phyloP scores from a whole-genome alignment of 345 rosid species.

The Pistacia atlantica region DNA sequence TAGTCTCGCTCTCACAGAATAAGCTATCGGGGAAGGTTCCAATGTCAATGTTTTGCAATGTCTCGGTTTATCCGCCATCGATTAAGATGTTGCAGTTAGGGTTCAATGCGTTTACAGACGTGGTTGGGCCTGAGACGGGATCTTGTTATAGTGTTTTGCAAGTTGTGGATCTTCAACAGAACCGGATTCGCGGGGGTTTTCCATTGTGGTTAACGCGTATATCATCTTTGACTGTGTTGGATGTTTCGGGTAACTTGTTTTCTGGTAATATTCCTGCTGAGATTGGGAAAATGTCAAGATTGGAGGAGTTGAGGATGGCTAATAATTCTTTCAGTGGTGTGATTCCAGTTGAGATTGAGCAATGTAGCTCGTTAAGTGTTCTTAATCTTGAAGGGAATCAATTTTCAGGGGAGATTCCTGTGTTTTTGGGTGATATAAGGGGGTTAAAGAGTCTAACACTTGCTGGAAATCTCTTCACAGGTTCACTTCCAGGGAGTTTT shows the following conservation, averaged over 20 bases:
- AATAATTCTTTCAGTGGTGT: constrained; percentile 66
- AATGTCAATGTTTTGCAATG: constrained; percentile 62
- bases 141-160: constrained; percentile 54
- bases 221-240: constrained; percentile 47
- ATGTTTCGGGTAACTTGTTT: constrained; percentile 70
- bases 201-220: constrained; percentile 68
- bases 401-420: constrained; percentile 65
- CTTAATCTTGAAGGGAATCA: constrained; percentile 75
- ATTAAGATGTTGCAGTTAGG: constrained; percentile 68
- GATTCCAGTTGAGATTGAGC: constrained; percentile 61
- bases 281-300: constrained; percentile 53
- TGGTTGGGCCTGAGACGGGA: constrained; percentile 47
- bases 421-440: constrained; percentile 54
- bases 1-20: constrained; percentile 63
- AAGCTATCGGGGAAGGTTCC: constrained; percentile 73
- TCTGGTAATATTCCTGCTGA: constrained; percentile 65
- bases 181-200: constrained; percentile 54
- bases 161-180: constrained; percentile 66
- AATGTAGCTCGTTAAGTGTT: constrained; percentile 59
- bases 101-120: constrained; percentile 49
- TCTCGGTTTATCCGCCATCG: constrained; percentile 47
- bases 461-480: constrained; percentile 66
- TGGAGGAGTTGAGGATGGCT: constrained; percentile 67
- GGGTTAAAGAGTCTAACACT: constrained; percentile 62
- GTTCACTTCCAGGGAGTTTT: constrained; percentile 61